Evolutionary conservation across 108 stramenopile genomes (phyloP).

Genomic region (Cyclostephanos tholiformis): DNA sequence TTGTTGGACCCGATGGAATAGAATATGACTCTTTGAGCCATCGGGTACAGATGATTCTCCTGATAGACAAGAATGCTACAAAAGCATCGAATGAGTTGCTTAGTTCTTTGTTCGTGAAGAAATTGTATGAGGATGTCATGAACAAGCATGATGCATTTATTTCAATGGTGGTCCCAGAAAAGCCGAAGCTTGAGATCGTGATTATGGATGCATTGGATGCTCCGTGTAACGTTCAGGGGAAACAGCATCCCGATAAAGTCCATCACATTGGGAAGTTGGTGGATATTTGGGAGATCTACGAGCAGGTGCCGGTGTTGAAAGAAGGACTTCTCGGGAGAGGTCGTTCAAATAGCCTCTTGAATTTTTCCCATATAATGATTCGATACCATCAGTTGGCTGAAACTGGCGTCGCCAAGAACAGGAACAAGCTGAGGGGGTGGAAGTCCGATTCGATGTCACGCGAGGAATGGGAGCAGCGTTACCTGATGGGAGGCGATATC

Average conservation of each 20-base stretch:
- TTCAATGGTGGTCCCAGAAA: neutral
- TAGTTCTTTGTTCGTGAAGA: neutral
- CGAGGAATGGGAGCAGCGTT: neutral
- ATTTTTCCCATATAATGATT: neutral
- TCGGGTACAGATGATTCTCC: conserved; percentile 1
- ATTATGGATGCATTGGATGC: neutral
- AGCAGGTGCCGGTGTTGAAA: neutral
- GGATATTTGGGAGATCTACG: conserved; percentile 4
- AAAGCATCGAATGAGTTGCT: neutral
- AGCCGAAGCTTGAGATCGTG: neutral
- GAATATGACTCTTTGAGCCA: neutral
- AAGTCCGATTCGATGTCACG: neutral
- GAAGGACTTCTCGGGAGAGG: neutral
- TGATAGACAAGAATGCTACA: neutral
- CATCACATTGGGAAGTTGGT: neutral
- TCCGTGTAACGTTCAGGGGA: neutral
- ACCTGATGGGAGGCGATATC: neutral
- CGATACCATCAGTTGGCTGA: neutral
- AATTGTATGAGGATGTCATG: neutral
- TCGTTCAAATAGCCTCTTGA: neutral
- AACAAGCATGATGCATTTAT: neutral
- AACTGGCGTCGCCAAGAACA: neutral
- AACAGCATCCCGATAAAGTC: neutral
- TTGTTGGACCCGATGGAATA: no score
- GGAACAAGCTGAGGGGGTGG: conserved; percentile 1